phyloP scores from a whole-genome alignment of 352 stramenopile genomes.

The Phytophthora citrophthora region DNA sequence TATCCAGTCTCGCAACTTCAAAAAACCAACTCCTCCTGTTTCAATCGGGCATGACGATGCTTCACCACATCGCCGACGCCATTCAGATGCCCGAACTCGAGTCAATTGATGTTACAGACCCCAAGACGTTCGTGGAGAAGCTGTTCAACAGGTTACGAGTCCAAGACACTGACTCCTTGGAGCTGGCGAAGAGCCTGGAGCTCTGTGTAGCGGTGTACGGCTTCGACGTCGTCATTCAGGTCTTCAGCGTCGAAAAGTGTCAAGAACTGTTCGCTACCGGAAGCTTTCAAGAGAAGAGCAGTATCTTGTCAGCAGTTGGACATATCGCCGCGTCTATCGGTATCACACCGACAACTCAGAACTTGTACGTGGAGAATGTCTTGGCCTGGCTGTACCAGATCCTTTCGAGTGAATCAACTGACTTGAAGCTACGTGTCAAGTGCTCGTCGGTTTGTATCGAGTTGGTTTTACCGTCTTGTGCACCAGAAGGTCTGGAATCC shows the following conservation, averaged over 20 bases:
- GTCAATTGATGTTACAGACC: conserved; percentile 11
- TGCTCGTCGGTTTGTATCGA: conserved; percentile 26
- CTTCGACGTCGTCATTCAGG: conserved; percentile 6
- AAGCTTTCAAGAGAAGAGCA: conserved; percentile 6
- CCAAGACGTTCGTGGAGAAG: conserved; percentile 10
- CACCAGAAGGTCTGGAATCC: not conserved
- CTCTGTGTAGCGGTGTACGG: conserved; percentile 28
- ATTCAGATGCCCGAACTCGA: conserved; percentile 43
- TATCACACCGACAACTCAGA: too few relatives aligned
- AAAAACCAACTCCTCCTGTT: conserved; percentile 42
- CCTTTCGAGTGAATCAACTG: conserved; percentile 8
- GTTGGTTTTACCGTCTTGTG: conserved; percentile 23
- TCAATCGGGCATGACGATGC: conserved; percentile 41
- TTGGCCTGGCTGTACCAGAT: conserved; percentile 32
- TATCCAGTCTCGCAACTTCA: conserved; percentile 26
- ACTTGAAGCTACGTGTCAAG: conserved; percentile 15
- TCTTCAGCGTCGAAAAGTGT: conserved; percentile 31
- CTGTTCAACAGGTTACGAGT: conserved; percentile 6
- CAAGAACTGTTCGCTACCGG: conserved; percentile 21
- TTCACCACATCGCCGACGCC: conserved; percentile 40
- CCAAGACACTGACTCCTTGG: conserved; percentile 15
- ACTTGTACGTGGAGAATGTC: conserved; percentile 20
- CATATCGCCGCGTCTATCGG: conserved; percentile 1
- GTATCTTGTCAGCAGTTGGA: conserved; percentile 5
- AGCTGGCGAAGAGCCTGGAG: conserved; percentile 37